These are phyloP conservation scores for Nakazawaea holstii DNA, from an alignment of 805 yeast species.

Conservation along the genomic window DNA sequence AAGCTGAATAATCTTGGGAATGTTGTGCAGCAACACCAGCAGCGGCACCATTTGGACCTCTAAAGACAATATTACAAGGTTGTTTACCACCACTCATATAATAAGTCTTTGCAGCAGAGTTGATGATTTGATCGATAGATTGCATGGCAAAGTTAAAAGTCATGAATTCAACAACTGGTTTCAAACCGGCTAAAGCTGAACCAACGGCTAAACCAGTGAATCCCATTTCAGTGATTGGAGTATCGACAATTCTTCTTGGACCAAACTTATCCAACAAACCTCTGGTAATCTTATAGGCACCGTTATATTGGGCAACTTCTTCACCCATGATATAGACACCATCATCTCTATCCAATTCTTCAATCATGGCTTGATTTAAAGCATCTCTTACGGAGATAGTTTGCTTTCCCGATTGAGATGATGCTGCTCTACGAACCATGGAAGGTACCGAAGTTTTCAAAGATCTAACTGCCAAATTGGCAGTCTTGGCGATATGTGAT, in stretches of 20 bases:
- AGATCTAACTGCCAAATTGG: constrained; percentile 32
- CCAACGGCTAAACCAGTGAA: constrained; percentile 94
- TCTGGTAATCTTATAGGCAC: constrained; percentile 96
- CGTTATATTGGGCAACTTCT: constrained; percentile 98
- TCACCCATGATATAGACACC: constrained; percentile 96
- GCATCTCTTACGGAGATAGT: constrained; percentile 95
- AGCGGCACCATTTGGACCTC: constrained; percentile 99
- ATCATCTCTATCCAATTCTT: constrained; percentile 94
- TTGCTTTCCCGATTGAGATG: constrained; percentile 45
- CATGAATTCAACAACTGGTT: constrained; percentile 98
- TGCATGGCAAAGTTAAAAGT: constrained; percentile 99
- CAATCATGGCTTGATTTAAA: constrained; percentile 89
- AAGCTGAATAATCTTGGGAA: constrained; percentile 94
- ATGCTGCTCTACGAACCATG: constrained; percentile 34
- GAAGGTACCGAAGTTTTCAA: constrained; percentile 17
- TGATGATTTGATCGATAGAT: constrained; percentile 96
- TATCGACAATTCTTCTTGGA: constrained; percentile 87
- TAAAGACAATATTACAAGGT: constrained; percentile 93
- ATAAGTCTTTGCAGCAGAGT: constrained; percentile 97
- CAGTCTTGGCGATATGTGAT: constrained; percentile 37
- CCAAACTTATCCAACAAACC: constrained; percentile 95
- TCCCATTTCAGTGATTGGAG: constrained; percentile 99
- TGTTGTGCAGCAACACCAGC: constrained; percentile 99
- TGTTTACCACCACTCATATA: constrained; percentile 99
- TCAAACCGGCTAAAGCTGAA: constrained; percentile 92